These are phyloP conservation scores for Boletus vinaceobasis DNA, from an alignment of 768 basidiomycete species.

Conservation along the genomic window DNA sequence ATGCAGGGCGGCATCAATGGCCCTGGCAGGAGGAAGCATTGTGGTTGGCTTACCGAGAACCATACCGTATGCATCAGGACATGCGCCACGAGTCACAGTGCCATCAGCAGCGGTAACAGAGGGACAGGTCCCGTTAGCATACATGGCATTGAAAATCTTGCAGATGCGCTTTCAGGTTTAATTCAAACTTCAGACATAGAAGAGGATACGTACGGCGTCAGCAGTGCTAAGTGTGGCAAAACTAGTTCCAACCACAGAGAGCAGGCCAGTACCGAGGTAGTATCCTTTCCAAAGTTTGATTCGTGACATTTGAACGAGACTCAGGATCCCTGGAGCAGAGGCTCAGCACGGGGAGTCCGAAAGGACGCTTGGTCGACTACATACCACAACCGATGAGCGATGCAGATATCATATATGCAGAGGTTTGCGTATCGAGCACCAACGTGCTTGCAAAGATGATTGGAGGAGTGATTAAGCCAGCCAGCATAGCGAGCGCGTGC, in stretches of 20 bases:
- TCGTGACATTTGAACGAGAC: conserved; percentile 76
- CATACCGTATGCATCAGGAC: conserved; percentile 80
- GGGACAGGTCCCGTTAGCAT: conserved; percentile 75
- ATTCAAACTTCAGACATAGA: not conserved
- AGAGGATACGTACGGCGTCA: conserved; percentile 45
- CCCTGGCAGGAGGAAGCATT: not conserved
- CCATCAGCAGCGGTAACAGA: conserved; percentile 56
- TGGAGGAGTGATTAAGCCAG: conserved; percentile 78
- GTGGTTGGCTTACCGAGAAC: conserved; percentile 50
- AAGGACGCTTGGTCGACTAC: conserved; percentile 19
- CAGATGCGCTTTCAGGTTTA: not conserved
- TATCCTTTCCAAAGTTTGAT: conserved; percentile 58
- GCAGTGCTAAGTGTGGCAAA: conserved; percentile 78
- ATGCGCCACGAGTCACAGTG: conserved; percentile 52
- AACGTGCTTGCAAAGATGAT: conserved; percentile 72
- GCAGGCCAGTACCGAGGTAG: conserved; percentile 74
- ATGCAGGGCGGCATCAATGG: not conserved
- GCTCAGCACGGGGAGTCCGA: not conserved
- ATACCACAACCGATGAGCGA: conserved; percentile 75
- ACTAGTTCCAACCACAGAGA: conserved; percentile 79
- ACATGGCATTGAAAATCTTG: conserved; percentile 74
- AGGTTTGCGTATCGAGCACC: conserved; percentile 52
- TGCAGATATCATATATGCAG: conserved; percentile 78
- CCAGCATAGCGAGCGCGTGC: conserved; percentile 80
- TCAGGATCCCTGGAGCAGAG: conserved; percentile 54